Evolutionary conservation across 371 early-diverging fungal species (phyloP), one percentile per base, ranked within the genome.

Genomic region (Apophysomyces ossiformis): DNA sequence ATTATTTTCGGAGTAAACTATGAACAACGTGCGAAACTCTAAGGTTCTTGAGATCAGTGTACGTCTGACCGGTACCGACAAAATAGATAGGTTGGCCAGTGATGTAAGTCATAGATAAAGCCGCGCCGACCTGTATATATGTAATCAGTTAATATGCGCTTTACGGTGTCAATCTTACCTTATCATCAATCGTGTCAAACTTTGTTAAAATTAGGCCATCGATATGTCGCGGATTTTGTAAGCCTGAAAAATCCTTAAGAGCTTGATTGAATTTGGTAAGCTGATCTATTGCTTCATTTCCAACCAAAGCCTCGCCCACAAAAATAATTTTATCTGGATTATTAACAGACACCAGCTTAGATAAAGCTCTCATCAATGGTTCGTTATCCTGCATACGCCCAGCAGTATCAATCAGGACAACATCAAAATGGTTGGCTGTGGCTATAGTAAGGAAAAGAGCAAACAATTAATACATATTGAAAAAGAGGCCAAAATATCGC

Each of bases 341-440:
- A 76, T 99, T 99, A 16, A 93, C 89, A 16, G 93, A 85, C 7
- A 99, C 98, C 37, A 99, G 83, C 85, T 98, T 98, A 26, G 98
- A 92, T 59, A 99, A 81, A 4, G 97, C 94, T 13, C 95, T 86
- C 99, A 99, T 99, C 71, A 99, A 78, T 8, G 98, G 95, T 74
- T 95, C 96, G 67, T 99, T 99, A 71, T 98, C 97, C 73, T 99
- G 99, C 99, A 99, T 99, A 62, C 99, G 90, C 7, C 99, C 99
- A 11, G 99, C 99, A 2, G 99, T 99, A 78, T 99, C 99, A 43
- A 99, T 95, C 47, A 99, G 82, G 8, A 99, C 98, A 7, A 99
- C 99, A 80, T 99, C 99, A 74, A 93, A 99, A 1, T 84, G 81
- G 54, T 96, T 83, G 44, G 71, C 61, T 1, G 84, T 75, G 15